Evolutionary conservation across 2,329 filamentous ascomycete genomes (phyloP).

Genomic region (Colletotrichum tropicicola): DNA sequence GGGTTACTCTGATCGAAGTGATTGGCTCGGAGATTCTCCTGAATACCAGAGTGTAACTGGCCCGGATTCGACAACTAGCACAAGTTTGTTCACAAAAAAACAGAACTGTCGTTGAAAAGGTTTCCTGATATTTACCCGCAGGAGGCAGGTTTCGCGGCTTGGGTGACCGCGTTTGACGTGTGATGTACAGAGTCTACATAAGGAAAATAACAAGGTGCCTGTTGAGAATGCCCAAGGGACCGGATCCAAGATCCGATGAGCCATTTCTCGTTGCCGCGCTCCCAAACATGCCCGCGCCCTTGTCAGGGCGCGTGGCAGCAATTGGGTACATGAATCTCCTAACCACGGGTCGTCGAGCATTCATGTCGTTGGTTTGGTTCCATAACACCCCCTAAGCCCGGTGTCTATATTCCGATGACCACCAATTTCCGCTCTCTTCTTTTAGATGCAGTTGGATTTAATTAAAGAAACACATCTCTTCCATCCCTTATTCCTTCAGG

Average conservation of each 20-base stretch:
- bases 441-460: constrained; percentile 29
- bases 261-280: constrained; percentile 8
- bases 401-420: constrained; percentile 22
- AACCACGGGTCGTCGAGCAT: constrained; percentile 23
- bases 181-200: constrained; percentile 35
- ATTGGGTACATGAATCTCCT: constrained; percentile 22
- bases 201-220: constrained; percentile 30
- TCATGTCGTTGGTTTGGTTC: constrained; percentile 19
- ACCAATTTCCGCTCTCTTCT: constrained; percentile 22
- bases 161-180: constrained; percentile 20
- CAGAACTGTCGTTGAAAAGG: not conserved
- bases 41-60: too few species aligned
- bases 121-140: constrained; percentile 28
- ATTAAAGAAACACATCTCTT: constrained; percentile 4
- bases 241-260: constrained; percentile 12
- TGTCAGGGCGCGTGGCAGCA: not conserved
- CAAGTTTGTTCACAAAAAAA: too few species aligned
- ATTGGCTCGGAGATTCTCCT: too few species aligned
- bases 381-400: constrained; percentile 15
- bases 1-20: too few species aligned
- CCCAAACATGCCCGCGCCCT: constrained; percentile 3
- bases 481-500: not conserved
- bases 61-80: too few species aligned
- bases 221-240: constrained; percentile 1
- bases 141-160: constrained; percentile 26